Base-by-base conservation (phyloP, 2,329 filamentous ascomycete genomes). In the Pseudogymnoascus sp. region DNA sequence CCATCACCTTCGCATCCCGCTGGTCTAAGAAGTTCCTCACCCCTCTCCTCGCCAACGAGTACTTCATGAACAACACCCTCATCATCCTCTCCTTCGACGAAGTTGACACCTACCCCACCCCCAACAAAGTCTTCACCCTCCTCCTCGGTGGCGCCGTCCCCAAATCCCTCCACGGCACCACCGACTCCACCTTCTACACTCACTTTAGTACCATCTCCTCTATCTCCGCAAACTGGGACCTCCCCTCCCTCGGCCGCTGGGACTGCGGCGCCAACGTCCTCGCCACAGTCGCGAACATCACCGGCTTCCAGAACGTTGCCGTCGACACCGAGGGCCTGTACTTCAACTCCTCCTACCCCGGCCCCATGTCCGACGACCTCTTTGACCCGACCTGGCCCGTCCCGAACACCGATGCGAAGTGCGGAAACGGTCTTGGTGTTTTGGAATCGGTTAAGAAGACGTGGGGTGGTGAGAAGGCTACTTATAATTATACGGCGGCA, bases 61-160 rank as follows among this genome's bases (percentile, higher is more conserved):
- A 79, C 47, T 83, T 85, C 72, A 80, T 80, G 76, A 74, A 79
- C 19, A 73, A 73, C 59, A 86, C 83, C 0, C 76, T 86, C 5
- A 77, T 86, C 44, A 76, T 84, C 6, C 75, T 86, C 44, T 85
- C 82, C 2, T 86, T 83, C 65, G 83, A 86, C 68, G 83, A 86
- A 70, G 80, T 78, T 66, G 79, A 82, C 65, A 79, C 78, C 10
- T 82, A 83, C 72, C 73, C 72, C 2, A 70, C 77, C 63, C 79
- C 79, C 50, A 86, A 86, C 73, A 77, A 77, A 61, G 80, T 86
- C 50, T 79, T 79, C 37, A 79, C 77, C 31, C 76, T 86, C 33
- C 75, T 86, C 1, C 77, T 86, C 6, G 83, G 83, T 3, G 82
- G 79, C 47, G 81, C 81, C 10, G 72, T 86, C 1, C 81, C 82